Evolutionary conservation across 2,329 filamentous ascomycete genomes (phyloP), one percentile per base, ranked within the genome.

Genomic region (Monilinia laxa): DNA sequence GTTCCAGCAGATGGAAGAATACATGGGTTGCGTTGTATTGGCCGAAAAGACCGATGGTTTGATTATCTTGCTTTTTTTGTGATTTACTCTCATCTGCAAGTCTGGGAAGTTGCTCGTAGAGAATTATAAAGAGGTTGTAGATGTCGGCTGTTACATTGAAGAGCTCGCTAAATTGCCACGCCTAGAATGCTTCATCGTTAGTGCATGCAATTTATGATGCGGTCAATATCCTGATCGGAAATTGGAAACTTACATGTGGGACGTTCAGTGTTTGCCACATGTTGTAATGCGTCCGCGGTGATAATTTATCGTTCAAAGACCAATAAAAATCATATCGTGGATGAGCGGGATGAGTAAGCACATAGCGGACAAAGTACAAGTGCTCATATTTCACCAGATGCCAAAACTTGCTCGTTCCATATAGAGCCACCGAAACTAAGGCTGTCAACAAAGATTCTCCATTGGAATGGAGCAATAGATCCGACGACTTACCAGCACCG

Each of bases 111-210:
- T 18, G 14, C 9, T 62, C 58, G 58, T 51, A 52, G 2, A 62
- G 58, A 4, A 51, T 31, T 25, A 62, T 23, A 9, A 62, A 62
- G 9, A 62, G 58, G 3, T 62, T 52, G 45, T 25, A 62, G 31
- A 62, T 62, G 35, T 62, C 58, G 14, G 58, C 58, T 25, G 58
- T 62, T 11, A 62, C 31, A 9, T 25, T 62, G 45, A 62, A 51
- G 10, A 62, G 58, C 4, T 38, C n/a, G 14, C 28, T 23, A 20
- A 12, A 14, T 38, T 62, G 58, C 58, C 58, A 62, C n/a, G 58
- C 58, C 58, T 62, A 49, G 16, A 14, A 25, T 49, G 4, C 18
- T 6, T 25, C 25, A 12, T 35, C 18, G 1, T 62, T 23, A 52
- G 58, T 20, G 6, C 4, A 4, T 1, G 16, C 14, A 10, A 14